Percentiles rank a stretch among this genome's conserved stretches.
These are phyloP conservation scores for Termitomyces sp. DNA, from an alignment of 768 basidiomycete species.

Conservation along the genomic window DNA sequence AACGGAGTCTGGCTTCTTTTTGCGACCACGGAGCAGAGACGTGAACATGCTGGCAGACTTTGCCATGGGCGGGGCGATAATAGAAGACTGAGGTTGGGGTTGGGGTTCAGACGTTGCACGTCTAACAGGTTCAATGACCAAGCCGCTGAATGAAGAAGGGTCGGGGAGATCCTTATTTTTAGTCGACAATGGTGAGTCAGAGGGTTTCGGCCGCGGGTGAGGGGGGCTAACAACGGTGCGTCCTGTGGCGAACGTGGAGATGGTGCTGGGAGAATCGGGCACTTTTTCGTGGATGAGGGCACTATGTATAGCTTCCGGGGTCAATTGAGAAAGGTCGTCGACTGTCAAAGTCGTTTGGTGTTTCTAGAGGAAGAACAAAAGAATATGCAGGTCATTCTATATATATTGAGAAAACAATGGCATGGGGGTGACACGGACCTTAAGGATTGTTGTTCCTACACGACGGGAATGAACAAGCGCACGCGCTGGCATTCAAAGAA, in stretches of 20 bases:
- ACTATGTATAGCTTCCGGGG: conserved; percentile 30
- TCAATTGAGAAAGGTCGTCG: conserved; percentile 38
- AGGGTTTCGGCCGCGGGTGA: neutral
- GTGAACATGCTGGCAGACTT: conserved; percentile 26
- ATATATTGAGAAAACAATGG: conserved; percentile 17
- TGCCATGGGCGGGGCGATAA: conserved; percentile 16
- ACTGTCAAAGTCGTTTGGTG: conserved; percentile 42
- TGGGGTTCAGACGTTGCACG: conserved; percentile 29
- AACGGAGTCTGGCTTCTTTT: conserved; percentile 23
- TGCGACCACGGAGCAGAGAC: conserved; percentile 36
- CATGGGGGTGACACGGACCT: conserved; percentile 26
- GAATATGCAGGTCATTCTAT: conserved; percentile 3
- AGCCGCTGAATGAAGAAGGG: conserved; percentile 11
- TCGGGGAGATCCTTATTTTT: conserved; percentile 16
- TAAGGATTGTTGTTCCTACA: conserved; percentile 37
- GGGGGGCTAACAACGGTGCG: conserved; percentile 2
- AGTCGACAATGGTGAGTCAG: conserved; percentile 5
- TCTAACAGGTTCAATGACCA: conserved; percentile 19
- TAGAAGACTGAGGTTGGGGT: conserved; percentile 13
- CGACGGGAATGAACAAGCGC: conserved; percentile 44
- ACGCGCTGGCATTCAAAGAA: conserved; percentile 27
- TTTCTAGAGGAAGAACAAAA: conserved; percentile 24
- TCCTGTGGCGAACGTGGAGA: conserved; percentile 10
- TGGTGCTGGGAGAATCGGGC: conserved; percentile 16
- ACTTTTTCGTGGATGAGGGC: conserved; percentile 23